Percentiles rank a stretch among this genome's conserved stretches.
phyloP scores from a whole-genome alignment of 169 alveolate species.

The Perkinsus marinus region DNA sequence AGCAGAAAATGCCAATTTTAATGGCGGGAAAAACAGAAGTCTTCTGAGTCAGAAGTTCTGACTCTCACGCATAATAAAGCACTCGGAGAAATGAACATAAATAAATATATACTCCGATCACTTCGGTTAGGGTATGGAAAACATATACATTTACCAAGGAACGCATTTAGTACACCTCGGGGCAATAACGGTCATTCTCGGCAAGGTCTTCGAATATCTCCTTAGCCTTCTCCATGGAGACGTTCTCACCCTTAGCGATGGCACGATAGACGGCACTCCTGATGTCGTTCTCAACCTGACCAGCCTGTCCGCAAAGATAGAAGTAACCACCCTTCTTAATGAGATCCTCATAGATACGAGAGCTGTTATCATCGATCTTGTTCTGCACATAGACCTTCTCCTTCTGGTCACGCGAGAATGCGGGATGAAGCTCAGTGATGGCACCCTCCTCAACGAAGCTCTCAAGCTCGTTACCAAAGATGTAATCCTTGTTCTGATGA shows the following conservation, averaged over 20 bases:
- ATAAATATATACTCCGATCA: background rate
- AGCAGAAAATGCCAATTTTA: too few relatives aligned
- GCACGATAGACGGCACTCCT: too few relatives aligned
- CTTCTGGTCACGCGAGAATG: slow-evolving; percentile 45
- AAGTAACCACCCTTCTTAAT: slow-evolving; percentile 19
- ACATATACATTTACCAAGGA: too few relatives aligned
- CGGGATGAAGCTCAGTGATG: slow-evolving; percentile 32
- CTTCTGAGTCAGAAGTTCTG: too few relatives aligned
- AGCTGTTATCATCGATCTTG: slow-evolving; percentile 12
- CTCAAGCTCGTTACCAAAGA: slow-evolving; percentile 36
- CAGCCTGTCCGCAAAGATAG: slow-evolving; percentile 28
- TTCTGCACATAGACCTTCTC: slow-evolving; percentile 49
- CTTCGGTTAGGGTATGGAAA: too few relatives aligned
- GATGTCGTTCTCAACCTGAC: slow-evolving; percentile 9
- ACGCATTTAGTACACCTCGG: too few relatives aligned
- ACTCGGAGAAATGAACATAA: background rate
- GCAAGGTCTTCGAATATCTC: too few relatives aligned
- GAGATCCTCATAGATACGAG: slow-evolving; percentile 10
- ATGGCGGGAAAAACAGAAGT: too few relatives aligned
- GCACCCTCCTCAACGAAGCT: slow-evolving; percentile 27
- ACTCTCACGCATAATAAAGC: too few relatives aligned
- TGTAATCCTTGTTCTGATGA: slow-evolving; percentile 34
- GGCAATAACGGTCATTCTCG: too few relatives aligned
- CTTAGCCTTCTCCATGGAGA: too few relatives aligned
- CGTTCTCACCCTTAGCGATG: too few relatives aligned